These are phyloP conservation scores for Umbelopsis ramanniana DNA, from an alignment of 192 early-diverging fungal species.

Conservation along the genomic window DNA sequence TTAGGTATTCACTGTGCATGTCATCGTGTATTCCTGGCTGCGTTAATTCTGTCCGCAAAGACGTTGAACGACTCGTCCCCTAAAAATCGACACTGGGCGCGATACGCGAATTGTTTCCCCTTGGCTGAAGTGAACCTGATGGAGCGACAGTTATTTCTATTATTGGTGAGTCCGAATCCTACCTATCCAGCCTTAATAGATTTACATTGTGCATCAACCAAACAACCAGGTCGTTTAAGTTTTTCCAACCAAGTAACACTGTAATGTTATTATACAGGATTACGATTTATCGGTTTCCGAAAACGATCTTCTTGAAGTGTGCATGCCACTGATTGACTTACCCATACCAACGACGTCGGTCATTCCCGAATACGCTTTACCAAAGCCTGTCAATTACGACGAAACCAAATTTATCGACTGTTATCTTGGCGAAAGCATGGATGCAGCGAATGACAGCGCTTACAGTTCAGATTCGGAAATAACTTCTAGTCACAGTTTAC, in stretches of 20 bases:
- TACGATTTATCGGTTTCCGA: conserved; percentile 15
- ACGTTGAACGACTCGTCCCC: conserved; percentile 79
- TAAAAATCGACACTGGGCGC: conserved; percentile 80
- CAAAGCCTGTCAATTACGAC: not conserved
- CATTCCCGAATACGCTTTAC: not conserved
- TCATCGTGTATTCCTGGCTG: conserved; percentile 73
- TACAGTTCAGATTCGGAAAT: conserved; percentile 11
- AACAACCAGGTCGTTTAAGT: not conserved
- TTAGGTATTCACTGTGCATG: conserved; percentile 70
- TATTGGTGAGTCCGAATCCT: conserved; percentile 52
- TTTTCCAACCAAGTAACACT: not conserved
- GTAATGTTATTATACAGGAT: not conserved
- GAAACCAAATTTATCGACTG: not conserved
- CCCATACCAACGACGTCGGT: not conserved
- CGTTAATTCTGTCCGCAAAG: conserved; percentile 71
- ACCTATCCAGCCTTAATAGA: not conserved
- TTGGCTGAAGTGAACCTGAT: conserved; percentile 76
- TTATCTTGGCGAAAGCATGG: not conserved
- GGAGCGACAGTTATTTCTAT: conserved; percentile 74
- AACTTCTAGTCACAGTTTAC: not conserved
- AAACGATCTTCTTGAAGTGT: conserved; percentile 18
- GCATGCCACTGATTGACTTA: not conserved
- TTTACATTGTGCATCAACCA: not conserved
- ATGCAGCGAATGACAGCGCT: conserved; percentile 2
- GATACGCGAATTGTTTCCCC: conserved; percentile 67